phyloP scores from a whole-genome alignment of 257 asterid species.

The Lycium ferocissimum region DNA sequence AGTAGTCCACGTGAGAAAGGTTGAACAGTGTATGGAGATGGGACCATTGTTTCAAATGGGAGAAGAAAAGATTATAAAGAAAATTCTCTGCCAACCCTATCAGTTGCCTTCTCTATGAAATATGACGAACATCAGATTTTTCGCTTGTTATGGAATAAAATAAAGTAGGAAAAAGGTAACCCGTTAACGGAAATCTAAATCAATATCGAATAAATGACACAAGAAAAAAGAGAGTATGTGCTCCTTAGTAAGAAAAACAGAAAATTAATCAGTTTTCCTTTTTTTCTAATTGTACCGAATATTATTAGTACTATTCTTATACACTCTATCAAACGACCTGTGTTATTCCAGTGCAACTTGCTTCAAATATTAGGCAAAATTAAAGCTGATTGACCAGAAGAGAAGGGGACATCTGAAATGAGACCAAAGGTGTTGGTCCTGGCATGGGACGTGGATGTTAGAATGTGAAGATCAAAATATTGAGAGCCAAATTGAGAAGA shows the following conservation, averaged over 20 bases:
- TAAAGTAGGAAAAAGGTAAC: background rate
- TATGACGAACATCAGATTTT: background rate
- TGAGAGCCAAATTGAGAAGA: conserved; percentile 43
- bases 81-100: background rate
- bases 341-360: background rate
- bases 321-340: too few relatives aligned
- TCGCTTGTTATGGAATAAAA: background rate
- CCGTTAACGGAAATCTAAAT: background rate
- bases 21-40: background rate
- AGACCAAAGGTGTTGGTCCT: conserved; percentile 32
- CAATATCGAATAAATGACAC: too few relatives aligned
- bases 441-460: conserved; percentile 41
- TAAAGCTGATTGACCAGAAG: background rate
- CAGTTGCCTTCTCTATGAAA: background rate
- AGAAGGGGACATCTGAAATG: background rate
- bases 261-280: background rate
- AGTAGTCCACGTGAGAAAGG: background rate
- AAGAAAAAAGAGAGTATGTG: background rate
- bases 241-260: background rate
- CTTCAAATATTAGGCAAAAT: conserved; percentile 4
- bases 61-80: background rate
- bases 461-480: conserved; percentile 30
- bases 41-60: conserved; percentile 11
- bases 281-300: background rate
- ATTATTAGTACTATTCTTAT: too few relatives aligned